phyloP scores from a whole-genome alignment of 2,329 filamentous ascomycete genomes.

The Clathrospora elynae region DNA sequence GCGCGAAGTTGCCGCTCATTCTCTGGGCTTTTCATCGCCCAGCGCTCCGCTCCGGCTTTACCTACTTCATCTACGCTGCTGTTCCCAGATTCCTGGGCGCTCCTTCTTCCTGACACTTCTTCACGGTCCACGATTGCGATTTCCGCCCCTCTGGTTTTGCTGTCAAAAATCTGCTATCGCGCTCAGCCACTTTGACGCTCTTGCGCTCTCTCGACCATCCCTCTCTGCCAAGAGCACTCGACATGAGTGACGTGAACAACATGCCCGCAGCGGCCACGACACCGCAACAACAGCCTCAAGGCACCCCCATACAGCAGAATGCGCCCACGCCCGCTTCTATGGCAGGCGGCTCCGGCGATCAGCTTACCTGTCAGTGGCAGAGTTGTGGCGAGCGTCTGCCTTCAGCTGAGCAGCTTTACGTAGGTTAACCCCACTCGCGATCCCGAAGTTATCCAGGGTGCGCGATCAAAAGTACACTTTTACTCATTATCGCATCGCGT shows the following conservation, averaged over 20 bases:
- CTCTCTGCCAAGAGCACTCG: slow-evolving; percentile 21
- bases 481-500: not conserved
- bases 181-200: slow-evolving; percentile 2
- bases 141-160: slow-evolving; percentile 3
- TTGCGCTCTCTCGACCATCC: not conserved
- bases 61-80: slow-evolving; percentile 7
- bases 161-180: slow-evolving; percentile 7
- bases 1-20: too few species aligned
- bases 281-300: slow-evolving; percentile 42
- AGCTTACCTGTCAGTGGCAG: slow-evolving; percentile 65
- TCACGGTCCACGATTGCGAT: slow-evolving; percentile 10
- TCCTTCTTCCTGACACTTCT: slow-evolving; percentile 12
- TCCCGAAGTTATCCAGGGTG: not conserved
- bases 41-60: slow-evolving; percentile 10
- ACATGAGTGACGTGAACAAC: slow-evolving; percentile 26
- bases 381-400: slow-evolving; percentile 65
- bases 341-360: slow-evolving; percentile 47
- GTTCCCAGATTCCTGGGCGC: slow-evolving; percentile 12
- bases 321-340: slow-evolving; percentile 40
- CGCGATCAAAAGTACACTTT: not conserved
- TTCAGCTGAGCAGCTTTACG: slow-evolving; percentile 66
- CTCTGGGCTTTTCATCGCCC: slow-evolving; percentile 12
- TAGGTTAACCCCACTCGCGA: slow-evolving; percentile 47
- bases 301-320: slow-evolving; percentile 42
- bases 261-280: slow-evolving; percentile 32